phyloP scores from a whole-genome alignment of 345 rosid species.

The Eucalyptus urophylla region DNA sequence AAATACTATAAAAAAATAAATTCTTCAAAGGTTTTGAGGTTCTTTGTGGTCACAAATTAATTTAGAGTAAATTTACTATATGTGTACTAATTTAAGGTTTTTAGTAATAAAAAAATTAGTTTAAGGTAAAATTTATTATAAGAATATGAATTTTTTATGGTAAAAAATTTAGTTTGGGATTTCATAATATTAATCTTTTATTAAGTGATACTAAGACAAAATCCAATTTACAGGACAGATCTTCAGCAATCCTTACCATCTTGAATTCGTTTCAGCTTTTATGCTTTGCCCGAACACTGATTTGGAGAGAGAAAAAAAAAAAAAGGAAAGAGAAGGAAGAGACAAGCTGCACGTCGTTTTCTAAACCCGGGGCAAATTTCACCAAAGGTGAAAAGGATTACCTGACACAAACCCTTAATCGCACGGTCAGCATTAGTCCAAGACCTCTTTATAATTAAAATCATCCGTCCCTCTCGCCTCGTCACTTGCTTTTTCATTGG shows the following conservation, averaged over 20 bases:
- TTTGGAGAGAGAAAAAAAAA: not conserved
- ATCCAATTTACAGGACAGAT: not conserved
- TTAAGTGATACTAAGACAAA: not conserved
- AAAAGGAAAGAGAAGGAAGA: not conserved
- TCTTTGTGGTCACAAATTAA: rapidly evolving
- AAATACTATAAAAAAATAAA: rapidly evolving
- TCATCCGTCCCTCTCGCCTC: not conserved
- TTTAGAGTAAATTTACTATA: rapidly evolving
- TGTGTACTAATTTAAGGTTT: rapidly evolving
- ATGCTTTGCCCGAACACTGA: not conserved
- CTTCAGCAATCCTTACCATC: not conserved
- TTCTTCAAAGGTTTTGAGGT: rapidly evolving
- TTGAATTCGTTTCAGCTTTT: not conserved
- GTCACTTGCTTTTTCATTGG: not conserved
- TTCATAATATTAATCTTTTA: rapidly evolving
- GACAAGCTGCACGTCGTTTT: not conserved
- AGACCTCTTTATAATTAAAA: not conserved
- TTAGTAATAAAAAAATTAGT: rapidly evolving
- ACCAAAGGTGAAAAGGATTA: rapidly evolving
- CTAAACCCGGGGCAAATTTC: not conserved
- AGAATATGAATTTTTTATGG: rapidly evolving
- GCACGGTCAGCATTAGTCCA: not conserved
- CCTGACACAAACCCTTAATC: not conserved
- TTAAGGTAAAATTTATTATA: rapidly evolving
- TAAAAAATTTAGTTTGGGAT: rapidly evolving